phyloP scores from a whole-genome alignment of 257 asterid species.

The Solanum infundibuliforme region DNA sequence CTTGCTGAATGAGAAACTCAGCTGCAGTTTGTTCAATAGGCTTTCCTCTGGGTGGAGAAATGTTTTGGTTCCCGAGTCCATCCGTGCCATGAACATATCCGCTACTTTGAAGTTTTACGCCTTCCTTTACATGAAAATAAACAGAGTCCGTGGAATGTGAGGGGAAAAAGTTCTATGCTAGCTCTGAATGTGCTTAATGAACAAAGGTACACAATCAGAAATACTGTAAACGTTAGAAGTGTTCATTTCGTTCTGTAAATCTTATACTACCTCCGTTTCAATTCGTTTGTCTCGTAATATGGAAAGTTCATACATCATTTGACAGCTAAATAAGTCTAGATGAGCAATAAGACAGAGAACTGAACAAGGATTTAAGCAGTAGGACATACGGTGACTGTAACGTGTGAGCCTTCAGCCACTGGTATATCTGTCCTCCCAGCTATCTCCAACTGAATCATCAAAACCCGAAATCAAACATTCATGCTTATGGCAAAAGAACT shows the following conservation, averaged over 20 bases:
- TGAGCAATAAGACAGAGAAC: neutral
- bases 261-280: no score
- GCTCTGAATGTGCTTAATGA: neutral
- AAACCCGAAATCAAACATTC: neutral
- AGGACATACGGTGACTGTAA: conserved; percentile 72
- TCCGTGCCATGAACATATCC: conserved; percentile 90
- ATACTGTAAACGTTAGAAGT: neutral
- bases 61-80: conserved; percentile 97
- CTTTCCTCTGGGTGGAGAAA: conserved; percentile 76
- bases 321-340: no score
- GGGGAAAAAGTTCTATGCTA: neutral
- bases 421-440: conserved; percentile 92
- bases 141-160: neutral
- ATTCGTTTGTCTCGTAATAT: no score
- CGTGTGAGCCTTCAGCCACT: conserved; percentile 97
- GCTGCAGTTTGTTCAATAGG: conserved; percentile 65
- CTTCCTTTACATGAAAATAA: conserved; percentile 50
- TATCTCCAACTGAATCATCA: conserved; percentile 61
- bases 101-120: conserved; percentile 78
- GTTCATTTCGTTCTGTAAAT: no score
- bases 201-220: neutral
- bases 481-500: neutral
- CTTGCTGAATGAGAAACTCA: conserved; percentile 70
- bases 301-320: no score
- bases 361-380: neutral